phyloP scores from a whole-genome alignment of 2,329 filamentous ascomycete species.

The Sporothrix luriei region DNA sequence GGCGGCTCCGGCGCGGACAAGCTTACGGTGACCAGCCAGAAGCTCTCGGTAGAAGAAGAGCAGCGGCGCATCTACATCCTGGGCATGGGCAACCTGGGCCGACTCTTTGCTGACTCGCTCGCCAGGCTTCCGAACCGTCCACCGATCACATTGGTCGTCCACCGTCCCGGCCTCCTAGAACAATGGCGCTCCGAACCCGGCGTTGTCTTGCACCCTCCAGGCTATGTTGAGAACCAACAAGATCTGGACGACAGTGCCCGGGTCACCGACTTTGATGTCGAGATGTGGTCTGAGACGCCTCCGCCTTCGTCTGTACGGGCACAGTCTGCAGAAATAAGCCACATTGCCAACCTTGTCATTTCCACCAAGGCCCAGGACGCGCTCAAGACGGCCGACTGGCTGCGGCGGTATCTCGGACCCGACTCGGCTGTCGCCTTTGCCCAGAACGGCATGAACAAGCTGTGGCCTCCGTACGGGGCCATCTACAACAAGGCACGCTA shows the following conservation, averaged over 20 bases:
- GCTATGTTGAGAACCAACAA: conserved; percentile 23
- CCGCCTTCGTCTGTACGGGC: conserved; percentile 37
- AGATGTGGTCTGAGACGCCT: conserved; percentile 57
- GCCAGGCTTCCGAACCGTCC: conserved; percentile 62
- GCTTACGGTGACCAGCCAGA: neutral
- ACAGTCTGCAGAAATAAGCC: conserved; percentile 38
- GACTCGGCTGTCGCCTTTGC: conserved; percentile 77
- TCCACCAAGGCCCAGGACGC: conserved; percentile 74
- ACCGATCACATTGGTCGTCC: conserved; percentile 79
- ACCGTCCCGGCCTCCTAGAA: conserved; percentile 56
- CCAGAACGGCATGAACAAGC: conserved; percentile 82
- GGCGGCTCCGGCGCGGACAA: neutral
- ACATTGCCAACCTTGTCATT: conserved; percentile 74
- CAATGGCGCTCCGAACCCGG: conserved; percentile 52
- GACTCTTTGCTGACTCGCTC: conserved; percentile 74
- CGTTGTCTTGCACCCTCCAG: conserved; percentile 46
- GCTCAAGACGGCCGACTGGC: conserved; percentile 58
- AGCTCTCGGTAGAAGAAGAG: neutral
- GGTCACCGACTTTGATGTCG: conserved; percentile 51
- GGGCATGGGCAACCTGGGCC: conserved; percentile 79
- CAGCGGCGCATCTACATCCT: conserved; percentile 70
- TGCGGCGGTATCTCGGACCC: conserved; percentile 64
- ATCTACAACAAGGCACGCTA: conserved; percentile 50
- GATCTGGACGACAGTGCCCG: conserved; percentile 33
- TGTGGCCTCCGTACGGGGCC: conserved; percentile 57